Conservation (phyloP, 148 eudicot genomes). For the Vaccinium darrowii region DNA sequence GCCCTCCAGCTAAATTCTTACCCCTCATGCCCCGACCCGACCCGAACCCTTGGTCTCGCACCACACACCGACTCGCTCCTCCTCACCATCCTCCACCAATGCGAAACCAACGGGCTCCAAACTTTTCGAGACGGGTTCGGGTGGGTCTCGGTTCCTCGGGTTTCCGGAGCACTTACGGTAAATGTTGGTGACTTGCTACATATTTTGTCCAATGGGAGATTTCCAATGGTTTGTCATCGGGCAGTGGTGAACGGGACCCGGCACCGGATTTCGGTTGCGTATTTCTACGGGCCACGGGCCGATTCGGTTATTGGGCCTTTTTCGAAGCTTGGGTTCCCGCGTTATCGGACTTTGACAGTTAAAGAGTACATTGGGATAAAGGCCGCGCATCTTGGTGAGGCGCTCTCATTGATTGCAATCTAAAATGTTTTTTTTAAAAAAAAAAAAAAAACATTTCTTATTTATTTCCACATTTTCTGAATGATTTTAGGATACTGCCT, state of each 20-base stretch:
- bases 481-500: neutral
- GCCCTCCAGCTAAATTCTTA: constrained; percentile 74
- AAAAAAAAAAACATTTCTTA: neutral
- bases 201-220: constrained; percentile 56
- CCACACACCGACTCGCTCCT: constrained; percentile 69
- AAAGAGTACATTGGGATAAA: constrained; percentile 55
- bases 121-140: constrained; percentile 41
- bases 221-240: constrained; percentile 45
- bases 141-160: constrained; percentile 51
- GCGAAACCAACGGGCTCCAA: constrained; percentile 49
- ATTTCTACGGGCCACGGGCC: constrained; percentile 56
- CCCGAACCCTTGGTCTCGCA: constrained; percentile 54
- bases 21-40: constrained; percentile 68
- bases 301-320: constrained; percentile 42
- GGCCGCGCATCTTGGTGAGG: constrained; percentile 34
- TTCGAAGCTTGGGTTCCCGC: constrained; percentile 28
- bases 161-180: constrained; percentile 48
- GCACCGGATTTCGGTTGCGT: constrained; percentile 56
- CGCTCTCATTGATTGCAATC: constrained; percentile 33
- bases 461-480: neutral
- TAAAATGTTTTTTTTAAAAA: neutral
- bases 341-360: constrained; percentile 34
- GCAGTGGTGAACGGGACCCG: constrained; percentile 39
- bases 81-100: constrained; percentile 66
- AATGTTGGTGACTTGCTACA: constrained; percentile 67